Percentiles rank a stretch among this genome's conserved stretches.
Conservation (phyloP, 2,329 filamentous ascomycete genomes). For the Aaosphaeria pasadenensis region DNA sequence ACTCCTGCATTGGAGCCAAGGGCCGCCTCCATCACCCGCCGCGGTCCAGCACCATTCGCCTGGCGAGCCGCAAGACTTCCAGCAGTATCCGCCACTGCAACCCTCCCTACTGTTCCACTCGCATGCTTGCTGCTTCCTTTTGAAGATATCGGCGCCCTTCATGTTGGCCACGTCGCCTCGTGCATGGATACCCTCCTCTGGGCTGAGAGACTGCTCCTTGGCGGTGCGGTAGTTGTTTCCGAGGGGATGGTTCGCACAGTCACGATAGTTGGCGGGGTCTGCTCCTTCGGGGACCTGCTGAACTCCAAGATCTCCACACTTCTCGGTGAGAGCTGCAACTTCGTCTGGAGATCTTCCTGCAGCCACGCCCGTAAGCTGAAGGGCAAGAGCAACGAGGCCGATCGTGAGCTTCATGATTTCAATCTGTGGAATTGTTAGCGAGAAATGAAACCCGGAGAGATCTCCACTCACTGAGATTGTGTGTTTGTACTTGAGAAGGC, state of each 20-base stretch:
- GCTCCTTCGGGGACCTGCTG: not conserved
- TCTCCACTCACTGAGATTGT: no score
- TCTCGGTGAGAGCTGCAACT: not conserved
- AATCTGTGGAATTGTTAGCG: not conserved
- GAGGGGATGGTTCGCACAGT: not conserved
- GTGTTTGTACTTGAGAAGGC: no score
- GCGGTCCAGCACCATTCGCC: no score
- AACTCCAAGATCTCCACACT: not conserved
- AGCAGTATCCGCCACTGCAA: not conserved
- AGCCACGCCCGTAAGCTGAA: not conserved
- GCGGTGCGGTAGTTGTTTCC: not conserved
- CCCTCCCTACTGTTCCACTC: not conserved
- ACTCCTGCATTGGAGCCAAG: no score
- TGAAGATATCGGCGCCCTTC: not conserved
- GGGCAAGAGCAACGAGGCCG: constrained; percentile 5
- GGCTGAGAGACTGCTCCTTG: not conserved
- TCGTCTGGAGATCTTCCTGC: not conserved
- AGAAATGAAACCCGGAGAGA: no score
- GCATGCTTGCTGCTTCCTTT: not conserved
- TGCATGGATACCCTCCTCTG: not conserved
- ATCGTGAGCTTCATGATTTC: constrained; percentile 10
- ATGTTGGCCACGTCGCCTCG: not conserved
- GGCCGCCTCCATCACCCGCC: no score
- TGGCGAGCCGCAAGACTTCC: not conserved
- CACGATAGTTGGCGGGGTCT: not conserved